A percentile compares a stretch with the other conserved stretches of the same genome.
Conservation (phyloP, 2,329 filamentous ascomycete species). For the Arthrobotrys iridis region DNA sequence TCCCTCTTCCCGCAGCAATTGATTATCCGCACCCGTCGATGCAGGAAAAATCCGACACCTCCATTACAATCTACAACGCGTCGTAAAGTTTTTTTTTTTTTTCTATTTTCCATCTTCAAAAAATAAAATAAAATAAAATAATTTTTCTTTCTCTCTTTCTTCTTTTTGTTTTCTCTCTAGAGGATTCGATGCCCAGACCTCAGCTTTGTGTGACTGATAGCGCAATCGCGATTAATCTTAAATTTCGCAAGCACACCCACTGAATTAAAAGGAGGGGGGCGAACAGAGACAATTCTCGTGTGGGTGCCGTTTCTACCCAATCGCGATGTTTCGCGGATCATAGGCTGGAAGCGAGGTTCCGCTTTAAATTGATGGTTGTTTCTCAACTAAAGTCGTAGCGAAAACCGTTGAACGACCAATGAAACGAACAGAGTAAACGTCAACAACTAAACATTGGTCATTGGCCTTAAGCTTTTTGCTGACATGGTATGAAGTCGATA, state of each 20-base stretch:
- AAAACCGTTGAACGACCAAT: no score
- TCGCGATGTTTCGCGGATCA: slow-evolving; percentile 5
- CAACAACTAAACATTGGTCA: no score
- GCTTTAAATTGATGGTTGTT: no score
- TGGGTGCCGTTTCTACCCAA: neutral
- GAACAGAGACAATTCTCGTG: no score
- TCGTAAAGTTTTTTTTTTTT: neutral
- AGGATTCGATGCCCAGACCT: no score
- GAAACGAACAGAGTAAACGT: neutral
- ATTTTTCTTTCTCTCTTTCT: no score
- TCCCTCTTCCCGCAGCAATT: neutral
- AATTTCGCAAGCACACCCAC: slow-evolving; percentile 51
- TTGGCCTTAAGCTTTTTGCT: neutral
- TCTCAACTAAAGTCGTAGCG: no score
- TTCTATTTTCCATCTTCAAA: neutral
- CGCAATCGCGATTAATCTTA: slow-evolving; percentile 49
- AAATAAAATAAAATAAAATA: no score
- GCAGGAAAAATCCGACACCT: slow-evolving; percentile 34
- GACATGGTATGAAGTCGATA: slow-evolving; percentile 4
- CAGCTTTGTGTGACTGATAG: slow-evolving; percentile 39
- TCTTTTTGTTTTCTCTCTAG: neutral
- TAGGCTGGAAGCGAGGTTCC: slow-evolving; percentile 7
- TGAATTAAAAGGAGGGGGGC: slow-evolving; percentile 4
- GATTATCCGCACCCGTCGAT: slow-evolving; percentile 44
- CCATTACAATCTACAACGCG: slow-evolving; percentile 17